Evolutionary conservation across 768 basidiomycete species (phyloP), one percentile per base, ranked within the genome.

Genomic region (Cantharellus anzutake): DNA sequence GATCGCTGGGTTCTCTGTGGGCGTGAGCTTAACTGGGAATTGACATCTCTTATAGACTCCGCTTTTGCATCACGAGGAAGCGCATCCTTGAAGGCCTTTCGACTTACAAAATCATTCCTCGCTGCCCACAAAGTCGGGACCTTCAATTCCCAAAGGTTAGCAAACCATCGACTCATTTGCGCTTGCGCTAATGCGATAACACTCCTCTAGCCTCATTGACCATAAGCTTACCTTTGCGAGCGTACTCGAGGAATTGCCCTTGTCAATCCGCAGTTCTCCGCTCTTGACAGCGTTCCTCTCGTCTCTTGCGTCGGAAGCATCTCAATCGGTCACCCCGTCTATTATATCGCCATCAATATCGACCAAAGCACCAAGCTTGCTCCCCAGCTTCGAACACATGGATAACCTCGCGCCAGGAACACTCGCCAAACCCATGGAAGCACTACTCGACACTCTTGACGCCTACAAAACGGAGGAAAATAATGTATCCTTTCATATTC

Each of bases 391-490:
- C 73, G 73, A 80, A 4, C 72, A 76, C 56, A 77, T 94, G 60
- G 76, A 88, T 72, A 78, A 87, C 56, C 83, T 84, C 41, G 78
- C 79, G 37, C 73, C 76, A 3, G 79, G 83, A 4, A 65, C 67
- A n/a, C 74, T 87, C 57, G 80, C 84, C 59, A 78, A 78, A 68
- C 86, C 86, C 68, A 71, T 94, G 63, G 86, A 89, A 73, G 80
- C 84, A 69, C 81, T 92, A 56, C 80, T 87, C 62, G 89, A 94
- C 69, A 80, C 84, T 0, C 74, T 94, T 61, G 88, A 91, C 71
- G 78, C 73, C 65, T 89, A 91, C 72, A 81, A 83, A 66, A 88
- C 86, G 59, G 92, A 96, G 70, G 87, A 93, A 67, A 86, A 88
- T 57, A 94, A 94, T 71, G 78, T 92, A 64, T 90, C 85, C 58